Base-by-base conservation (phyloP, 768 basidiomycete species). In the Dentipellis sp. region DNA sequence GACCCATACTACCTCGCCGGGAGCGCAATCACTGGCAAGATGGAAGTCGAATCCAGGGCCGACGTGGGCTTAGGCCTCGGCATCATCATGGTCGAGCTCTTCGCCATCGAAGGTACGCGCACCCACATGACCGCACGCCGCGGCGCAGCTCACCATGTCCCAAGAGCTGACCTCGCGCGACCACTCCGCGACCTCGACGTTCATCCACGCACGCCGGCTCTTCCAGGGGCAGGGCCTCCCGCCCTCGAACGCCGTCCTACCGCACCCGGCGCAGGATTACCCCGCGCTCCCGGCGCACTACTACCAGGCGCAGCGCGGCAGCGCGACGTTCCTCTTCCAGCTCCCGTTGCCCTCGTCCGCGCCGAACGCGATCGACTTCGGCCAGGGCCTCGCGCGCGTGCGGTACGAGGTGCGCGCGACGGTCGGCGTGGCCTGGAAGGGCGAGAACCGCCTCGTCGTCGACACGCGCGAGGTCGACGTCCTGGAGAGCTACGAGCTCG, bases 191-290 rank as follows among this genome's bases (percentile, higher is more conserved):
- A 87, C 84, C 0, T 86, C 84, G 23, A 85, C 82, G 0, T 92
- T 91, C 63, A 67, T 91, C 34, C 85, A 87, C 59, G 79, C 75
- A 55, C 76, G 80, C 29, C 77, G 86, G 35, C 66, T 88, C 6
- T 93, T 91, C 65, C 90, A 92, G 69, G 90, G 89, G 2, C 86
- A 86, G 2, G 83, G 82, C 16, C 72, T 91, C 7, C 91, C 90
- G 0, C 88, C 88, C 8, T 91, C 90, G 10, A 92, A 92, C 65
- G 86, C 91, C 1, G 88, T 93, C 0, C 75, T 84, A 55, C 75
- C 81, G 1, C 76, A 84, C 65, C 78, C 83, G 2, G 65, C 71
- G 4, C 75, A 80, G 14, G 84, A 78, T 1, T 80, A 83, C 56
- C 76, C 80, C 1, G 76, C 75, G 0, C 68, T 92, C 3, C 88